Base-by-base conservation (phyloP, 2,329 filamentous ascomycete species). In the Hymenoscyphus fraxineus region DNA sequence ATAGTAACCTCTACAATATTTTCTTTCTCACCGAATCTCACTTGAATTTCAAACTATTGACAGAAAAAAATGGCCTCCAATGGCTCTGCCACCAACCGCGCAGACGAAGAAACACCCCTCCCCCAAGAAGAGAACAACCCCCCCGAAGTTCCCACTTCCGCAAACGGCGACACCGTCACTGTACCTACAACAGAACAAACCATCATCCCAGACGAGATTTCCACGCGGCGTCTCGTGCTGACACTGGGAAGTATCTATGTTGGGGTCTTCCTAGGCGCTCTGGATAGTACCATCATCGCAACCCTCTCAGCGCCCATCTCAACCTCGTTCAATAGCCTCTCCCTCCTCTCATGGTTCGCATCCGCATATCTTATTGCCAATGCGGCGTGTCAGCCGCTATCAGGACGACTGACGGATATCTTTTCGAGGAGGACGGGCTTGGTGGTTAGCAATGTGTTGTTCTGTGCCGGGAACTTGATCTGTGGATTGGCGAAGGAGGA, bases 341-440 rank as follows among this genome's bases (percentile, higher is more conserved):
- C 88, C 22, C 81, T 95, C 3, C 82, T 96, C 56, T 93, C 92
- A 0, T 97, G 93, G 93, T 86, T 97, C 7, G 93, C 92, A 0
- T 90, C 91, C 0, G 89, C 91, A 22, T 97, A 96, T 75, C 83
- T 96, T 35, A 93, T 97, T 72, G 89, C 92, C 69, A 96, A 94
- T 76, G 90, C 93, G 1, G 92, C 92, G 0, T 91, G 87, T 71
- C 93, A 96, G 76, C 93, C 93, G 13, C 83, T 97, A 22, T 92
- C 90, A 9, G 93, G 93, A 6, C 87, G 92, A 5, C 77, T 97
- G 65, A 97, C 93, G 0, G 93, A 97, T 75, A 95, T 97, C 59
- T 95, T 95, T 73, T 90, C 90, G 32, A 19, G 59, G 41, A 47
- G 59, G 15, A 62, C 55, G 41, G 59, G 58, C 13, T 57, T 65